phyloP scores from a whole-genome alignment of 2,329 filamentous ascomycete genomes.

The Decorospora gaudefroyi region DNA sequence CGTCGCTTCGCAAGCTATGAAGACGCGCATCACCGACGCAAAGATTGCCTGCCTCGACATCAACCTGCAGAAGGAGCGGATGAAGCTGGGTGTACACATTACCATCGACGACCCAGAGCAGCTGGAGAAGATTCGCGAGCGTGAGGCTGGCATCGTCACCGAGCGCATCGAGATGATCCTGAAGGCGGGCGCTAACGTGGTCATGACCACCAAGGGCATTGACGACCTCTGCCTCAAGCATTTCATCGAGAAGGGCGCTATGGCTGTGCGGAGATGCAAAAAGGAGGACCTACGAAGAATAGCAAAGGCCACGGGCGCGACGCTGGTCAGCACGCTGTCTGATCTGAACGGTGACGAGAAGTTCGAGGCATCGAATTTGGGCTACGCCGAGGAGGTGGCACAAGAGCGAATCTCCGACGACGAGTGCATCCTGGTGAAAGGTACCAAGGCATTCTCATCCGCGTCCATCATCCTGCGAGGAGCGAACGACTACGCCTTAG shows the following conservation, averaged over 20 bases:
- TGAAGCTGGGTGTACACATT: conserved; percentile 99
- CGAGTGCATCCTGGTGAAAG: conserved; percentile 95
- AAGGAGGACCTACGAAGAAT: conserved; percentile 97
- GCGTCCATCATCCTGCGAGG: conserved; percentile 96
- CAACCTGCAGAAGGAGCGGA: conserved; percentile 97
- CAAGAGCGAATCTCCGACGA: conserved; percentile 99
- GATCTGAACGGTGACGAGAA: conserved; percentile 97
- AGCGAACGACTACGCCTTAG: conserved; percentile 92
- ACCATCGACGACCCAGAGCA: conserved; percentile 97
- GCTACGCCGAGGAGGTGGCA: conserved; percentile 91
- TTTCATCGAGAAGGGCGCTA: conserved; percentile 91
- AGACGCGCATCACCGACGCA: conserved; percentile 84
- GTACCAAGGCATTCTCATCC: conserved; percentile 90
- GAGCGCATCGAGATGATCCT: conserved; percentile 97
- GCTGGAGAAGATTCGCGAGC: conserved; percentile 92
- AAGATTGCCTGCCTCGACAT: conserved; percentile 98
- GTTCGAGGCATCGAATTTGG: conserved; percentile 88
- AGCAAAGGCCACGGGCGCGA: conserved; percentile 93
- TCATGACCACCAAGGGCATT: conserved; percentile 97
- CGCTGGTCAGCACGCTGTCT: conserved; percentile 87
- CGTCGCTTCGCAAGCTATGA: conserved; percentile 97
- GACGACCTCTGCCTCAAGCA: conserved; percentile 94
- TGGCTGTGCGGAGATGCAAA: conserved; percentile 95
- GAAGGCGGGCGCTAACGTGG: conserved; percentile 93
- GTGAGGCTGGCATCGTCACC: conserved; percentile 89